Conservation (phyloP, 2,329 filamentous ascomycete species). For the Diaporthe citriasiana region DNA sequence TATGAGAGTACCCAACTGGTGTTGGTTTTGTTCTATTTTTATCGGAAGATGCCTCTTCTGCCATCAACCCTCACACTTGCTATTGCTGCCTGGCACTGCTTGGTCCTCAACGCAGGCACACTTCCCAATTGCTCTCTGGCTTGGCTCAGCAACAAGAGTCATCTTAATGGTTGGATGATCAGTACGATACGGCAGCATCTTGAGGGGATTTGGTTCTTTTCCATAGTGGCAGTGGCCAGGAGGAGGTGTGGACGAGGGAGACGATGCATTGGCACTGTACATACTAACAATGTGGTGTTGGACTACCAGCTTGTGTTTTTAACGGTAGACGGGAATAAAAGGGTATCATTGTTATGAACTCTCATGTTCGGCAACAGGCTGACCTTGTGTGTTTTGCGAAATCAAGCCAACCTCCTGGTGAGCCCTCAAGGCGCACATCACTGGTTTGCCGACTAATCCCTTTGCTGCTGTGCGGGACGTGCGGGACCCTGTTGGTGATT, state of each 20-base stretch:
- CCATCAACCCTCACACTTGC: conserved; percentile 33
- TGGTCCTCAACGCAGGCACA: conserved; percentile 29
- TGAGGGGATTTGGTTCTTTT: conserved; percentile 36
- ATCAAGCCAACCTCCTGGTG: background rate
- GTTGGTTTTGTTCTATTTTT: conserved; percentile 35
- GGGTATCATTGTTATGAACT: conserved; percentile 36
- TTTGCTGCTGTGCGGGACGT: background rate
- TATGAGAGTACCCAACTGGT: conserved; percentile 26
- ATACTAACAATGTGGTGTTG: conserved; percentile 42
- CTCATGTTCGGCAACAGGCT: background rate
- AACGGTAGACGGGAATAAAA: conserved; percentile 42
- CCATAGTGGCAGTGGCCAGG: conserved; percentile 35
- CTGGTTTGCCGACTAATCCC: too few species aligned
- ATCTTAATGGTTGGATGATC: conserved; percentile 40
- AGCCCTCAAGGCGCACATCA: background rate
- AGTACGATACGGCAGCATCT: conserved; percentile 40
- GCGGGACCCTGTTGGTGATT: background rate
- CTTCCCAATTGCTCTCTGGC: conserved; percentile 39
- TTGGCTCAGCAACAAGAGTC: conserved; percentile 31
- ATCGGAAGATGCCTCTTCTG: conserved; percentile 24
- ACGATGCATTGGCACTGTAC: conserved; percentile 42
- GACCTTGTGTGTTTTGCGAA: background rate
- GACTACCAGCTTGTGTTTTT: conserved; percentile 40
- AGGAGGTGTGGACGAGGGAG: conserved; percentile 34
- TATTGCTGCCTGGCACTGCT: conserved; percentile 37